phyloP scores from a whole-genome alignment of 768 basidiomycete species.

The Kwoniella botswanensis region DNA sequence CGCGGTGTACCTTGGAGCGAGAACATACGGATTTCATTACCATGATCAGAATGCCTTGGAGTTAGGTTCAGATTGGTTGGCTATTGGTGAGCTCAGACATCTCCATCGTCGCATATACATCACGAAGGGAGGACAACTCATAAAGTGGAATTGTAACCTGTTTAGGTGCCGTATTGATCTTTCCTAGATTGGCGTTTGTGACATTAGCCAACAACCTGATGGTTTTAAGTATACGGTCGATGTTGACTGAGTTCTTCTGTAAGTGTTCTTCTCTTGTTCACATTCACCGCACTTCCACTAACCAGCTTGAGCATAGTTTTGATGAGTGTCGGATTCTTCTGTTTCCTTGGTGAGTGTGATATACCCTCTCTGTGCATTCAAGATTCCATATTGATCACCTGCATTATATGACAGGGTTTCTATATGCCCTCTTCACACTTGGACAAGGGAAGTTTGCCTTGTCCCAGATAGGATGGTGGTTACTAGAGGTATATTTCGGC shows the following conservation, averaged over 20 bases:
- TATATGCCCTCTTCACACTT: slow-evolving; percentile 92
- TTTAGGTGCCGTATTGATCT: slow-evolving; percentile 75
- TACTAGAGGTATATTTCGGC: slow-evolving; percentile 86
- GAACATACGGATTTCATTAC: slow-evolving; percentile 77
- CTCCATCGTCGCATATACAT: neutral
- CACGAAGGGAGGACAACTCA: neutral
- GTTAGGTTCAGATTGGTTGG: slow-evolving; percentile 79
- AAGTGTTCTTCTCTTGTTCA: slow-evolving; percentile 18
- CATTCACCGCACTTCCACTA: neutral
- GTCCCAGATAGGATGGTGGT: slow-evolving; percentile 87
- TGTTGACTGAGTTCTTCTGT: slow-evolving; percentile 82
- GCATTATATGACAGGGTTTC: slow-evolving; percentile 63
- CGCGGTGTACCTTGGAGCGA: slow-evolving; percentile 73
- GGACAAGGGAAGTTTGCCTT: slow-evolving; percentile 60
- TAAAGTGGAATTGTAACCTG: neutral
- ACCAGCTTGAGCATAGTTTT: slow-evolving; percentile 38
- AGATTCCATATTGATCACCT: neutral
- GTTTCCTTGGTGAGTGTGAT: slow-evolving; percentile 66
- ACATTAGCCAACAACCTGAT: slow-evolving; percentile 70
- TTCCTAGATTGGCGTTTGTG: slow-evolving; percentile 89
- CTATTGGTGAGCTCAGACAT: slow-evolving; percentile 64
- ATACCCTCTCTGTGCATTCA: neutral
- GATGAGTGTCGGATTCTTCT: slow-evolving; percentile 58
- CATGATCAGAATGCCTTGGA: slow-evolving; percentile 69
- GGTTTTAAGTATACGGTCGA: slow-evolving; percentile 69